phyloP scores from a whole-genome alignment of 208 protist genomes.

The Wallacemonas sp. region DNA sequence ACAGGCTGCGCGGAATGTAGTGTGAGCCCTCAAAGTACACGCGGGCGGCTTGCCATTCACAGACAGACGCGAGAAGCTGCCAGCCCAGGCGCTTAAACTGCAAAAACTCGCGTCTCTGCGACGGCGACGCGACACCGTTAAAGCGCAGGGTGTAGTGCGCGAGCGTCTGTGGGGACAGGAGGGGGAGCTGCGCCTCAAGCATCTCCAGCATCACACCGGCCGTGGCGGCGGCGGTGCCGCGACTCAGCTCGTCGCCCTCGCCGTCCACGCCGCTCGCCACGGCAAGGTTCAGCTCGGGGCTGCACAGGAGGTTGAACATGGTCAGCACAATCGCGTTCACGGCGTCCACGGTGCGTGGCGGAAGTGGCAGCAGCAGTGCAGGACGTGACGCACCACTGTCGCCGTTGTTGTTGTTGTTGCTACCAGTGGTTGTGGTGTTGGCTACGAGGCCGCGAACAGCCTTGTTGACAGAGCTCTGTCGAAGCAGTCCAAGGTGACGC shows the following conservation, averaged over 20 bases:
- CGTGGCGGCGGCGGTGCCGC: not conserved
- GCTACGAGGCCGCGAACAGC: too few species aligned
- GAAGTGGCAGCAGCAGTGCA: slow-evolving; percentile 14
- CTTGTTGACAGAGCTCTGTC: too few species aligned
- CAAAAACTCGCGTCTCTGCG: slow-evolving; percentile 45
- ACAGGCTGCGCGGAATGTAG: not conserved
- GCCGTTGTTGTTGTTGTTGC: not conserved
- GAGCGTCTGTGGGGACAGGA: slow-evolving; percentile 32
- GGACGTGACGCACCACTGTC: not conserved
- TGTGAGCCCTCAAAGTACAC: slow-evolving; percentile 18
- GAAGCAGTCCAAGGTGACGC: slow-evolving; percentile 12
- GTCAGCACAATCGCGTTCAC: slow-evolving; percentile 58
- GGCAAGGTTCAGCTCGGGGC: slow-evolving; percentile 46
- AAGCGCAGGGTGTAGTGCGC: slow-evolving; percentile 44
- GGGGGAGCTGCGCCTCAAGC: slow-evolving; percentile 10
- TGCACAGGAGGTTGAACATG: slow-evolving; percentile 73
- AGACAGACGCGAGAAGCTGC: slow-evolving; percentile 69
- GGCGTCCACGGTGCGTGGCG: slow-evolving; percentile 44
- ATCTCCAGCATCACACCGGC: not conserved
- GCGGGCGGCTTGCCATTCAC: slow-evolving; percentile 61
- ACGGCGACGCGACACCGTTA: slow-evolving; percentile 59
- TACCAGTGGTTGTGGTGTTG: too few species aligned
- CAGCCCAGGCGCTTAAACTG: slow-evolving; percentile 81
- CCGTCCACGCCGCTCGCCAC: not conserved
- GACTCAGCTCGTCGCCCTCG: slow-evolving; percentile 7